Percentiles rank a stretch among this genome's conserved stretches.
These are phyloP conservation scores for Ehretia macrophylla DNA, from an alignment of 257 asterid species.

Conservation along the genomic window DNA sequence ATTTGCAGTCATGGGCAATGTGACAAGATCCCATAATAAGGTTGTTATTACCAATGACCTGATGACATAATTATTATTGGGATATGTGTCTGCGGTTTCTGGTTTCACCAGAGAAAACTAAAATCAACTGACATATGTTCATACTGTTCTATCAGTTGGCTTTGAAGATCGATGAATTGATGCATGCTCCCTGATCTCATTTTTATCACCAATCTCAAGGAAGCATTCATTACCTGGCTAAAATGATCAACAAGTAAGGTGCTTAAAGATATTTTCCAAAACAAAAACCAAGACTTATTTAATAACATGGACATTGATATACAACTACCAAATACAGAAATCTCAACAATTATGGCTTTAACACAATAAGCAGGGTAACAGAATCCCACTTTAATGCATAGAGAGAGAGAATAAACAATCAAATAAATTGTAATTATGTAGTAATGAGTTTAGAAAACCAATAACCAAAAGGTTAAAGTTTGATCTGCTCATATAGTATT, in stretches of 20 bases:
- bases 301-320: too few species aligned
- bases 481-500: too few species aligned
- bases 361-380: too few species aligned
- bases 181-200: slow-evolving; percentile 76
- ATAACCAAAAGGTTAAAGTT: too few species aligned
- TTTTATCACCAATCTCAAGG: slow-evolving; percentile 91
- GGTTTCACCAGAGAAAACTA: slow-evolving; percentile 8
- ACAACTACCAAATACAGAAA: too few species aligned
- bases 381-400: too few species aligned
- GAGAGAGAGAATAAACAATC: too few species aligned
- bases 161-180: slow-evolving; percentile 90
- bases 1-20: slow-evolving; percentile 95
- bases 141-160: slow-evolving; percentile 71
- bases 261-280: not conserved
- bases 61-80: slow-evolving; percentile 13
- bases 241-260: slow-evolving; percentile 26
- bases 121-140: slow-evolving; percentile 15
- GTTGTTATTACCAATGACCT: slow-evolving; percentile 84
- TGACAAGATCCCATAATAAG: slow-evolving; percentile 97
- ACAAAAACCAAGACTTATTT: too few species aligned
- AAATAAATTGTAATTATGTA: too few species aligned
- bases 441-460: too few species aligned
- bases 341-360: too few species aligned
- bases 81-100: slow-evolving; percentile 1
- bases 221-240: slow-evolving; percentile 85